These are phyloP conservation scores for Pythium vanterpoolii DNA, from an alignment of 352 stramenopile genomes.

Conservation along the genomic window DNA sequence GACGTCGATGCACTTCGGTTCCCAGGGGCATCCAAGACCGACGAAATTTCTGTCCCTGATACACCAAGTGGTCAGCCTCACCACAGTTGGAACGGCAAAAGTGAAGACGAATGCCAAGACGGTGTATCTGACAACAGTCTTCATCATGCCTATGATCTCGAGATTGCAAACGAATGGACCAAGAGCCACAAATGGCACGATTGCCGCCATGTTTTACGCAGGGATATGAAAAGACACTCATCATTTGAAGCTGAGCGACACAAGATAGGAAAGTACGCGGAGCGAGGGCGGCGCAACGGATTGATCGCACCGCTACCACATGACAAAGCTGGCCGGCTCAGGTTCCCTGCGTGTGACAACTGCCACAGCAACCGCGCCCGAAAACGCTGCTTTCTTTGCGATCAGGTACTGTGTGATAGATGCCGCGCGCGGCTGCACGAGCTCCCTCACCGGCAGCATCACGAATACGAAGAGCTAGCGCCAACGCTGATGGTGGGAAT, in stretches of 20 bases:
- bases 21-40: not conserved
- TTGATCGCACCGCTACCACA: conserved; percentile 49
- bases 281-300: conserved; percentile 46
- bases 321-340: conserved; percentile 30
- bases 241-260: conserved; percentile 40
- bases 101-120: not conserved
- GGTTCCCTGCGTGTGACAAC: conserved; percentile 50
- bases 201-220: conserved; percentile 35
- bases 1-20: not conserved
- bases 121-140: not conserved
- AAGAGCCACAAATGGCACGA: conserved; percentile 29
- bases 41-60: not conserved
- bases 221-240: conserved; percentile 20
- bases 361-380: conserved; percentile 39
- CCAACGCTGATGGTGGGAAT: conserved; percentile 28
- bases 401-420: conserved; percentile 58
- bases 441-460: conserved; percentile 42
- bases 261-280: conserved; percentile 32
- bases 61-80: not conserved
- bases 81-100: not conserved
- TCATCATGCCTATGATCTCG: not conserved
- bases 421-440: conserved; percentile 61
- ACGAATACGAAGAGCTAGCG: conserved; percentile 43
- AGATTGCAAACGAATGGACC: not conserved
- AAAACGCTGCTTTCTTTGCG: conserved; percentile 49